A percentile compares a stretch with the other conserved stretches of the same genome.
phyloP scores from a whole-genome alignment of 2,329 filamentous ascomycete species.

The Diplocarpon rosae region DNA sequence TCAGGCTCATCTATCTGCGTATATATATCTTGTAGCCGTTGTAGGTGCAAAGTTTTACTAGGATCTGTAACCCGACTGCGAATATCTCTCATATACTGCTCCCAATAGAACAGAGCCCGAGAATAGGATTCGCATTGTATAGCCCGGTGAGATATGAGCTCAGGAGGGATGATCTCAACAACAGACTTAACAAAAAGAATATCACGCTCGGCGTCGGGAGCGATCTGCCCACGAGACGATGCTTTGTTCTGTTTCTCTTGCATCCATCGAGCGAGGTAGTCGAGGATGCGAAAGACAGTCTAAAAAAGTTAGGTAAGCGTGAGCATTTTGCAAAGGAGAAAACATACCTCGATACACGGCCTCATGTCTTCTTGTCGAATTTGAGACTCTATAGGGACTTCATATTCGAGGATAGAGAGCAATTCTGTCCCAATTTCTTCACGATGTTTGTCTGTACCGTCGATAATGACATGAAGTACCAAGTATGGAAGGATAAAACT shows the following conservation, averaged over 20 bases:
- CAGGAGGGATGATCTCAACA: conserved; percentile 56
- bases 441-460: conserved; percentile 52
- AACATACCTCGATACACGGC: conserved; percentile 68
- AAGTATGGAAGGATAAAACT: conserved; percentile 85
- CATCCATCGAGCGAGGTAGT: conserved; percentile 85
- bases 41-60: conserved; percentile 52
- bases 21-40: conserved; percentile 84
- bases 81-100: conserved; percentile 67
- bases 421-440: conserved; percentile 62
- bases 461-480: conserved; percentile 71
- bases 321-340: not conserved
- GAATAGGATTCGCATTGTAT: conserved; percentile 93
- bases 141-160: conserved; percentile 69
- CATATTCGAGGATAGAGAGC: conserved; percentile 57
- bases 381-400: conserved; percentile 39
- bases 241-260: conserved; percentile 45
- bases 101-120: conserved; percentile 85
- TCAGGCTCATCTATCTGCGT: conserved; percentile 97
- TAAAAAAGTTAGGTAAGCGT: conserved; percentile 30
- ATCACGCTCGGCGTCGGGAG: conserved; percentile 33
- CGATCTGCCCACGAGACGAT: conserved; percentile 20
- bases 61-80: conserved; percentile 11
- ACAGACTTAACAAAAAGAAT: conserved; percentile 60
- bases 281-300: conserved; percentile 81
- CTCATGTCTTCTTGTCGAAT: conserved; percentile 65